Percentiles rank a stretch among this genome's conserved stretches.
phyloP scores from a whole-genome alignment of 2,329 filamentous ascomycete species.

The Drechmeria coniospora region DNA sequence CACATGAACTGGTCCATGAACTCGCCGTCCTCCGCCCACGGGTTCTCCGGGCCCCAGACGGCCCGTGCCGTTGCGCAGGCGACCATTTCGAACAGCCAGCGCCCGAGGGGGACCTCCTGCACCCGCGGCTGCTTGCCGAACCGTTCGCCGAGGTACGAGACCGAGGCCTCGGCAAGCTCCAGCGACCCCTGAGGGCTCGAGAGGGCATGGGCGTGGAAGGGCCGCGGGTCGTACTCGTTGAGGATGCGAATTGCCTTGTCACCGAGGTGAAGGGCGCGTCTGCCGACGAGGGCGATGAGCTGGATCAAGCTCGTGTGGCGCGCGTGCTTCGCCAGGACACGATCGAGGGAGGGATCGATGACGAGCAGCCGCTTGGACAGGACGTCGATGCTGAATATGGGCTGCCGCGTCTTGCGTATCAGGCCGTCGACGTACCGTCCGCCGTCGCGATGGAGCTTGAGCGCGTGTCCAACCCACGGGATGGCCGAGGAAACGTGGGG shows the following conservation, averaged over 20 bases:
- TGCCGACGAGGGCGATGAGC: conserved; percentile 14
- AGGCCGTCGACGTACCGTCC: conserved; percentile 12
- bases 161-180: conserved; percentile 9
- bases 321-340: conserved; percentile 11
- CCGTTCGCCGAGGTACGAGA: conserved; percentile 8
- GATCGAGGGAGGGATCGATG: conserved; percentile 13
- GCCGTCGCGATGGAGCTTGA: conserved; percentile 10
- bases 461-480: conserved; percentile 12
- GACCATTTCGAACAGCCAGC: conserved; percentile 14
- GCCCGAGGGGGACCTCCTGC: conserved; percentile 10
- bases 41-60: conserved; percentile 15
- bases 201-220: conserved; percentile 13
- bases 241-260: conserved; percentile 9
- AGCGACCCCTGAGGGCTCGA: conserved; percentile 9
- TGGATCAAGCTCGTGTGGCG: conserved; percentile 15
- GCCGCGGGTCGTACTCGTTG: conserved; percentile 12
- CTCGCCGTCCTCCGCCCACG: conserved; percentile 14
- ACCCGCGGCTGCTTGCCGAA: conserved; percentile 7
- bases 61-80: conserved; percentile 16
- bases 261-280: conserved; percentile 12
- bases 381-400: conserved; percentile 14
- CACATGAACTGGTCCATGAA: conserved; percentile 16
- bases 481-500: conserved; percentile 8
- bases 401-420: conserved; percentile 8
- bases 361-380: conserved; percentile 13